Conservation (phyloP, 1,284 basidiomycete species). For the Ganoderma sinense region DNA sequence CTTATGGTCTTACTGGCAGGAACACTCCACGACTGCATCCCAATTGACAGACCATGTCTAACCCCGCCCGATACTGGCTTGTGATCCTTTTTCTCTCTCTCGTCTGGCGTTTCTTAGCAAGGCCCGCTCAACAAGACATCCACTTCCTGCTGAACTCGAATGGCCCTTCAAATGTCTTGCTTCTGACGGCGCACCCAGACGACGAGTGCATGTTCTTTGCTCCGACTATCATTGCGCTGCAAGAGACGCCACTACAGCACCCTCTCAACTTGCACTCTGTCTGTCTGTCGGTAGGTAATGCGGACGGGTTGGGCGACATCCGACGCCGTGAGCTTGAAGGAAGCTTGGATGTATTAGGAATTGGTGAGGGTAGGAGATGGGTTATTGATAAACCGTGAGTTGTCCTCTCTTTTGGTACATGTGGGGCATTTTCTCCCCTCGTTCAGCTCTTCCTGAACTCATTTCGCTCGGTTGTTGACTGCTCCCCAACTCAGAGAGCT, state of each 20-base stretch:
- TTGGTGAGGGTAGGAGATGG: slow-evolving; percentile 62
- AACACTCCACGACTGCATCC: background rate
- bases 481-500: slow-evolving; percentile 58
- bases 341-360: slow-evolving; percentile 78
- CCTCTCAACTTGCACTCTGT: slow-evolving; percentile 54
- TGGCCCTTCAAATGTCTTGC: slow-evolving; percentile 50
- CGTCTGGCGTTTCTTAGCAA: slow-evolving; percentile 19
- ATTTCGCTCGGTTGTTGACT: background rate
- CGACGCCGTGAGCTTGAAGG: slow-evolving; percentile 71
- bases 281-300: slow-evolving; percentile 77
- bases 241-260: background rate
- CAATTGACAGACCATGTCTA: slow-evolving; percentile 2
- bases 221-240: slow-evolving; percentile 73
- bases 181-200: slow-evolving; percentile 90
- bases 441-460: background rate
- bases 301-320: slow-evolving; percentile 78
- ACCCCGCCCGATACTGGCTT: slow-evolving; percentile 12
- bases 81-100: slow-evolving; percentile 23
- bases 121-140: slow-evolving; percentile 15
- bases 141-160: slow-evolving; percentile 8
- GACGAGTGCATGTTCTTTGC: slow-evolving; percentile 95
- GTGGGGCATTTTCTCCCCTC: background rate
- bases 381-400: slow-evolving; percentile 80
- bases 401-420: background rate
- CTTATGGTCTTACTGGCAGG: background rate